These are phyloP conservation scores for Jamesozyma jinghongensis DNA, from an alignment of 805 yeast genomes.

Conservation along the genomic window DNA sequence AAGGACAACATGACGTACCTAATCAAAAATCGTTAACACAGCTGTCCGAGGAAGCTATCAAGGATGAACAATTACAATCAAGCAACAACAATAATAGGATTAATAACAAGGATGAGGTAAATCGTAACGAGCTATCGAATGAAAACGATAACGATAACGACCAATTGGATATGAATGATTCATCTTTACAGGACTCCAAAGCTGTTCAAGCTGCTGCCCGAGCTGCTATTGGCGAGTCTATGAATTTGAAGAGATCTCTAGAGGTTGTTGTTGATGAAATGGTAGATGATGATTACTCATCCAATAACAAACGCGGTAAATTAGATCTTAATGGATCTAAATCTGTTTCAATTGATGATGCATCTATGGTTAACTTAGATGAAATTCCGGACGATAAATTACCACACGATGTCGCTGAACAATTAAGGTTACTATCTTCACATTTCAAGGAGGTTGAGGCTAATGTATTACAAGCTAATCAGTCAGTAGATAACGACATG, in stretches of 20 bases:
- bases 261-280: slow-evolving; percentile 5
- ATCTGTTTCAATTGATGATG: slow-evolving; percentile 12
- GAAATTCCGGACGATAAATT: slow-evolving; percentile 27
- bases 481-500: slow-evolving; percentile 4
- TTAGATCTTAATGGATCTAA: neutral
- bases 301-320: slow-evolving; percentile 5
- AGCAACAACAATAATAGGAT: neutral
- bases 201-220: slow-evolving; percentile 23
- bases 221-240: slow-evolving; percentile 21
- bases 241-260: slow-evolving; percentile 14
- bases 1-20: too few relatives aligned
- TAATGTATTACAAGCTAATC: slow-evolving; percentile 7
- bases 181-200: slow-evolving; percentile 7
- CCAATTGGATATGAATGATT: slow-evolving; percentile 4
- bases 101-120: neutral
- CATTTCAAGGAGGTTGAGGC: slow-evolving; percentile 30
- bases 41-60: too few relatives aligned
- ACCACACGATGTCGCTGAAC: slow-evolving; percentile 31
- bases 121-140: neutral
- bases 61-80: too few relatives aligned
- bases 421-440: slow-evolving; percentile 26
- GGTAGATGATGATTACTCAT: slow-evolving; percentile 1
- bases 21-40: too few relatives aligned
- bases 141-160: neutral
- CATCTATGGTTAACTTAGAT: slow-evolving; percentile 17